Conservation (phyloP, 2,329 filamentous ascomycete genomes). For the Fusarium scirpi region DNA sequence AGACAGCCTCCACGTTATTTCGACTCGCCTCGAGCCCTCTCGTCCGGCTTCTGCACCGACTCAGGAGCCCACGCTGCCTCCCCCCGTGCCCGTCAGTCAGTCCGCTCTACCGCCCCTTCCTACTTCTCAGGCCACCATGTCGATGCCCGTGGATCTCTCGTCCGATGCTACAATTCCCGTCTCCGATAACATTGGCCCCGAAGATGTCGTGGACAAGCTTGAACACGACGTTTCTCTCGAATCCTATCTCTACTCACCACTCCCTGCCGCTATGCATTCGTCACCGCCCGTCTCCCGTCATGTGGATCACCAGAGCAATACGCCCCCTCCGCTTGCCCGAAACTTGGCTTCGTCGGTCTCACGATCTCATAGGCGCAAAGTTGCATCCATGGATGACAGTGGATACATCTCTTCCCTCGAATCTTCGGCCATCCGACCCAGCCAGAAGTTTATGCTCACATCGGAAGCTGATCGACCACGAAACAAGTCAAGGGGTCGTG, state of each 20-base stretch:
- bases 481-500: conserved; percentile 83
- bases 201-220: conserved; percentile 59
- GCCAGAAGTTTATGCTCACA: conserved; percentile 74
- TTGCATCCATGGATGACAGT: conserved; percentile 86
- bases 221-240: conserved; percentile 57
- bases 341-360: conserved; percentile 72
- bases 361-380: conserved; percentile 80
- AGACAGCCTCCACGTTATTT: conserved; percentile 70
- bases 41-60: conserved; percentile 55
- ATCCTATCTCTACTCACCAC: conserved; percentile 75
- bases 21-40: conserved; percentile 65
- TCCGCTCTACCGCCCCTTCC: conserved; percentile 56
- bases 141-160: conserved; percentile 69
- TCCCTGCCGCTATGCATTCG: conserved; percentile 80
- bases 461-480: conserved; percentile 84
- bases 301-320: conserved; percentile 72
- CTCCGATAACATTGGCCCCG: conserved; percentile 72
- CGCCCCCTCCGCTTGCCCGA: conserved; percentile 77
- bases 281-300: conserved; percentile 84
- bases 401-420: conserved; percentile 97
- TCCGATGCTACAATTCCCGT: conserved; percentile 83
- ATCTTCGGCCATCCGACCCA: conserved; percentile 84
- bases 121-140: conserved; percentile 53
- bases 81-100: conserved; percentile 56
- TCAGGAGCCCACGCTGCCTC: conserved; percentile 62